A percentile compares a stretch with the other conserved stretches of the same genome.
These are phyloP conservation scores for Leccinum boreale DNA, from an alignment of 768 basidiomycete species.

Conservation along the genomic window DNA sequence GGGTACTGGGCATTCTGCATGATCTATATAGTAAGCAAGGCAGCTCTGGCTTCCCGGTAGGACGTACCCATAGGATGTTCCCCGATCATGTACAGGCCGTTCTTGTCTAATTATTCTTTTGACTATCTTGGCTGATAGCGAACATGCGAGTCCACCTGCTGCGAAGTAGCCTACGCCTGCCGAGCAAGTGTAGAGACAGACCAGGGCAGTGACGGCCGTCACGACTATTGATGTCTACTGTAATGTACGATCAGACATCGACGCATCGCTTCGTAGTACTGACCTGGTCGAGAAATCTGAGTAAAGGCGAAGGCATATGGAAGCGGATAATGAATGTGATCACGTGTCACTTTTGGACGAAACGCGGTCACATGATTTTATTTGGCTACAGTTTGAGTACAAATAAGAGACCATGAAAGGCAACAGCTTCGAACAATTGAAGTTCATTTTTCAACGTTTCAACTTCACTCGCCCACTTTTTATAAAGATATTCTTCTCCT, in stretches of 20 bases:
- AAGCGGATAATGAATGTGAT: not conserved
- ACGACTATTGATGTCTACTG: slow-evolving; percentile 60
- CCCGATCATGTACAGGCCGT: slow-evolving; percentile 49
- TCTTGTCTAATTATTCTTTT: slow-evolving; percentile 64
- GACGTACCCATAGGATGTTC: slow-evolving; percentile 66
- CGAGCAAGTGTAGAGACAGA: slow-evolving; percentile 60
- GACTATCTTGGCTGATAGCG: slow-evolving; percentile 54
- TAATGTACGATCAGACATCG: not conserved
- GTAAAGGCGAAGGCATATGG: slow-evolving; percentile 22
- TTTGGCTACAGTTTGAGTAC: slow-evolving; percentile 29
- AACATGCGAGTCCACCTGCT: slow-evolving; percentile 54
- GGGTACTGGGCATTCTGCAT: slow-evolving; percentile 79
- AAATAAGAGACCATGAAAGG: slow-evolving; percentile 27
- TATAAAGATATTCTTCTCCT: slow-evolving; percentile 13
- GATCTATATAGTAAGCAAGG: not conserved
- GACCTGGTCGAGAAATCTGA: slow-evolving; percentile 34
- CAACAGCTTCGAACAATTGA: slow-evolving; percentile 22
- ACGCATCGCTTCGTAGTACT: not conserved
- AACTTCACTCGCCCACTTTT: slow-evolving; percentile 1
- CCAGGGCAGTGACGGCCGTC: slow-evolving; percentile 44
- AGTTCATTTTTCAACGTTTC: slow-evolving; percentile 28
- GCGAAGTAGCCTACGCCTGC: slow-evolving; percentile 59
- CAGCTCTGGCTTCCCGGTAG: not conserved
- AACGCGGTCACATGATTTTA: slow-evolving; percentile 32
- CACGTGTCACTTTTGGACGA: slow-evolving; percentile 17